Base-by-base conservation (phyloP, 441 rosid species). In the Theobroma grandiflorum region DNA sequence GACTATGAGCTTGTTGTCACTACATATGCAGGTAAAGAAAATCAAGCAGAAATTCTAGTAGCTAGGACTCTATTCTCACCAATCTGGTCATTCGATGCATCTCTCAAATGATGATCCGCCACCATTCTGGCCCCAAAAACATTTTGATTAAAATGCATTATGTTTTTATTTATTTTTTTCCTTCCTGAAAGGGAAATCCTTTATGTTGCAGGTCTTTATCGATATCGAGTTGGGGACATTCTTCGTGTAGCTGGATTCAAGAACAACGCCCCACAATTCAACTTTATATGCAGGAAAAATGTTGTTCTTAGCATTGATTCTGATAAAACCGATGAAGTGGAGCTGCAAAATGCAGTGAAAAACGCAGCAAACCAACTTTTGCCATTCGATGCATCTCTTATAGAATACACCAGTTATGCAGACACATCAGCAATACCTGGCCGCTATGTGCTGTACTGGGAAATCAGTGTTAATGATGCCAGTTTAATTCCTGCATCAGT, bases 1-100 rank as follows among this genome's bases (percentile, higher is more conserved):
- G 90, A 90, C 40, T 91, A 91, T 64, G 95, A 91, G 88, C 91
- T 90, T 62, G 91, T 91, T 62, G 89, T 90, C 84, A 91, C 95
- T 76, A 90, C 95, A 52, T 91, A 90, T 76, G 90, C 95, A 7
- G 95, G 95, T 89, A 87, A 78, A 10, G 3, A 3, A 45, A 64
- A 35, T 15, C n/a, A 72, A 42, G 20, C 57, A 45, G 76, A 8
- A 45, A 45, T 45, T 45, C 49, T 7, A 45, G 49, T 45, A 40
- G 42, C 42, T 40, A 6, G 5, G 1, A 40, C 31, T 40, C 42
- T 40, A 40, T 40, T 6, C 42, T 6, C 42, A 6, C 42, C 6
- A 40, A 40, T 40, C 42, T 40, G 42, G 4, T 40, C 42, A 40
- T 40, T 40, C 2, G 42, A 40, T 40, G 1, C 42, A 3, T 40